These are phyloP conservation scores for Quercus tomentella DNA, from an alignment of 331 rosid species.

Conservation along the genomic window DNA sequence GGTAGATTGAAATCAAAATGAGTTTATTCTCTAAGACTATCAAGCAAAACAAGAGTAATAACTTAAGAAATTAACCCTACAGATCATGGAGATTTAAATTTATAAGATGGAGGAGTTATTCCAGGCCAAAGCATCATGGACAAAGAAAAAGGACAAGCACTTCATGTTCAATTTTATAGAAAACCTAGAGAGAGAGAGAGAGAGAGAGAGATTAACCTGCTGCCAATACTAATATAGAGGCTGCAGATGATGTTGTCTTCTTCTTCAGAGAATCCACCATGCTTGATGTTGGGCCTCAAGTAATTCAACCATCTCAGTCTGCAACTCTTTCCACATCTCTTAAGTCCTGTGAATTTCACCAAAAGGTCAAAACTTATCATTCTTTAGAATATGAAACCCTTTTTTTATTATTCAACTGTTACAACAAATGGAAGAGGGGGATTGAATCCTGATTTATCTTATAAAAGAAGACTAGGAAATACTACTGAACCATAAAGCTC, in stretches of 20 bases:
- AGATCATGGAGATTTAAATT: constrained; percentile 7
- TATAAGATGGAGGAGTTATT: not conserved
- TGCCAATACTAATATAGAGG: constrained; percentile 97
- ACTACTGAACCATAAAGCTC: no score
- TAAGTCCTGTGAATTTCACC: constrained; percentile 59
- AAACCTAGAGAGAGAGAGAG: constrained; percentile 5
- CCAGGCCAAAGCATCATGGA: constrained; percentile 32
- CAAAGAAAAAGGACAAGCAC: constrained; percentile 62
- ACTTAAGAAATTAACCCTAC: constrained; percentile 1
- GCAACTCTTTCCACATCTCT: constrained; percentile 99
- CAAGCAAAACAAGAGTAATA: not conserved
- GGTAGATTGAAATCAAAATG: constrained; percentile 2
- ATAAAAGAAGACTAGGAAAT: no score
- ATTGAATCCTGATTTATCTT: not conserved
- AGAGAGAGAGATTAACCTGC: constrained; percentile 59
- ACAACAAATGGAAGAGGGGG: not conserved
- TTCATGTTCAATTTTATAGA: constrained; percentile 1
- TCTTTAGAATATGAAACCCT: not conserved
- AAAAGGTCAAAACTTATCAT: constrained; percentile 4
- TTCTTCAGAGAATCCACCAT: constrained; percentile 99
- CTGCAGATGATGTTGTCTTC: constrained; percentile 93
- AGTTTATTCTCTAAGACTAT: constrained; percentile 10
- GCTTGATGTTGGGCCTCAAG: constrained; percentile 94
- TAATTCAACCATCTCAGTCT: constrained; percentile 93
- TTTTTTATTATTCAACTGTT: not conserved